Base-by-base conservation (phyloP, 148 eudicot species). In the Pouteria glomerata region DNA sequence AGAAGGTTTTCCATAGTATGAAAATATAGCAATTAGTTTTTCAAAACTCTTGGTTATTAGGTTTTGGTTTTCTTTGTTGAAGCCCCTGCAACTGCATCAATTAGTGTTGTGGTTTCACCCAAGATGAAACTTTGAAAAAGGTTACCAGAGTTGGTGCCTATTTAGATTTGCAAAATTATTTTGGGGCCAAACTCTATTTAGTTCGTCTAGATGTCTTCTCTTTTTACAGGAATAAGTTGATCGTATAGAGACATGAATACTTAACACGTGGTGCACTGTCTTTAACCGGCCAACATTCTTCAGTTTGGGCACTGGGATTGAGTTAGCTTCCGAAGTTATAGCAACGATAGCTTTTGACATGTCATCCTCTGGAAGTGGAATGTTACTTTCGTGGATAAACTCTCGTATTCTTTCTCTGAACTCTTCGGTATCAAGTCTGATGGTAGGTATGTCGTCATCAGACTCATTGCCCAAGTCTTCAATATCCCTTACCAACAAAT, bases 211-310 rank as follows among this genome's bases (percentile, higher is more conserved):
- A 23, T 65, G 13, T 3, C 6, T 19, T 1, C 15, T 8, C 27
- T 16, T 16, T 48, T 11, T n/a, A 14, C 27, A n/a, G 15, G 42
- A n/a, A n/a, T n/a, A n/a, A n/a, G 45, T 52, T 5, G 23, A 33
- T 6, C 35, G 6, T 27, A 52, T 66, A 21, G 57, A 56, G 18
- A 56, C 19, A 10, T 41, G 27, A 1, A 21, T 19, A 79, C 90
- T 77, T 82, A 86, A n/a, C 87, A 84, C 90, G 42, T 66, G 74
- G 77, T 86, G 90, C 57, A 72, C 64, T 24, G 90, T 84, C 67
- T 75, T 72, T 27, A 79, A 64, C 24, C 83, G 83, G 47, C 51
- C 44, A 39, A 57, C 47, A 37, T 30, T 16, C 78, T 83, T 83
- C 39, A 79, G 23, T 44, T 75, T 75, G 15, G 83, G 87, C 29